Percentiles rank a stretch among this genome's conserved stretches.
Evolutionary conservation across 139 green algal genomes (phyloP).

Genomic region (Pleodorina starrii): DNA sequence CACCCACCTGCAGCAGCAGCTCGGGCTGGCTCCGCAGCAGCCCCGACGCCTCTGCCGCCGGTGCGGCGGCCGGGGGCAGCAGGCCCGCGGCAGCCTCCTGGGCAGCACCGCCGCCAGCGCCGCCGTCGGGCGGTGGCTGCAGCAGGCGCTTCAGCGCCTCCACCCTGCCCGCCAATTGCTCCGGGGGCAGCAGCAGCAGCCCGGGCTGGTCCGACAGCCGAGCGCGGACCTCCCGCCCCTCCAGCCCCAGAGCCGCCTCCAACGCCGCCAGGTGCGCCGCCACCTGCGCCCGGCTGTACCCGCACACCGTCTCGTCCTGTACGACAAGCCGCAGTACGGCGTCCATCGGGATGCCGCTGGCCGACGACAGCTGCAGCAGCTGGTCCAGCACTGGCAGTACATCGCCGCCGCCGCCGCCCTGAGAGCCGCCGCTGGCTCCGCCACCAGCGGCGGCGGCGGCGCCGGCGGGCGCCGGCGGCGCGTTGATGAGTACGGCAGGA

Average conservation of each 20-base stretch:
- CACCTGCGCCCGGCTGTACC: not conserved
- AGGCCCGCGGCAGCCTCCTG: too few relatives aligned
- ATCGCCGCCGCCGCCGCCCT: not conserved
- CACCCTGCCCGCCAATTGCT: not conserved
- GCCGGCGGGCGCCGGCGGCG: not conserved
- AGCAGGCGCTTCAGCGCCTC: not conserved
- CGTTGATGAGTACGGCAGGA: slow-evolving; percentile 53
- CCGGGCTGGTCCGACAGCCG: not conserved
- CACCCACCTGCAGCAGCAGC: slow-evolving; percentile 42
- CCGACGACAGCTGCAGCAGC: not conserved
- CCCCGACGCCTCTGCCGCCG: not conserved
- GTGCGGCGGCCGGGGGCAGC: not conserved
- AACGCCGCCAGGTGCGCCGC: slow-evolving; percentile 15
- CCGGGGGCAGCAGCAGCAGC: slow-evolving; percentile 12
- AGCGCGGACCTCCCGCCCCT: not conserved
- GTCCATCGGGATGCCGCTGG: not conserved
- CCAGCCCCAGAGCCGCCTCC: not conserved
- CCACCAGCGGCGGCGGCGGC: not conserved
- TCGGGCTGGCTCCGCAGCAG: not conserved
- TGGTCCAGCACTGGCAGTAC: not conserved
- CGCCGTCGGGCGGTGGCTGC: not conserved
- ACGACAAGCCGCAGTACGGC: not conserved
- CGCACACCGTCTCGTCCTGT: not conserved
- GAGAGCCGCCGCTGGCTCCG: too few relatives aligned
- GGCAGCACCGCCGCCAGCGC: not conserved